Evolutionary conservation across 192 early-diverging fungal species (phyloP), one percentile per base, ranked within the genome.

Genomic region (Entrophospora sp.): DNA sequence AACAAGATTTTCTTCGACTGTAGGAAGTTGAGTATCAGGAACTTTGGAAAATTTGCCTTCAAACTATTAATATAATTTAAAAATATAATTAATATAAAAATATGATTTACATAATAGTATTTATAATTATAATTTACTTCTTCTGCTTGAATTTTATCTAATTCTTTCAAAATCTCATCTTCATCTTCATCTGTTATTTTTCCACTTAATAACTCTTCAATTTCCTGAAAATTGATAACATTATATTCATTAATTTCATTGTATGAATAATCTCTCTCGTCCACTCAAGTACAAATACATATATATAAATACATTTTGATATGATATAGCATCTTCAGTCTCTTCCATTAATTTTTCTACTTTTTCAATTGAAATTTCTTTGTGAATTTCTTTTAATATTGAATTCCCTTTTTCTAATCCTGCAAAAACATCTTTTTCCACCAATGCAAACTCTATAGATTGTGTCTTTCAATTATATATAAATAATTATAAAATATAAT

Each of bases 271-370:
- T 1, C 10, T 43, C 32, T 37, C 27, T 36, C 69, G 13, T 5
- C 18, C 36, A 14, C 13, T 31, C 10, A 48, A 5, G 16, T 1
- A 48, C 30, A 0, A 24, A 30, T n/a, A 59, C 5, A 20, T 27
- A 27, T 14, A 34, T 1, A 71, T 59, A 22, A 62, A 69, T 73
- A 90, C 90, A 45, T 93, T 89, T 74, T 99, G 96, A 69, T 97
- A 97, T 1, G 89, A 91, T 71, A 99, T 92, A 12, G 89, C 91
- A 38, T 99, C 97, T 4, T 88, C 90, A 1, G 95, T 97, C 58
- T 99, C 94, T 65, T 97, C 94, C 83, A 97, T 93, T 37, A 99
- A 77, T 42, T 84, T 83, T 52, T 99, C 91, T 0, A 97, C 93
- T 40, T 90, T 85, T n/a, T 95, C 91, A 32, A 99, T 63, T 20